These are phyloP conservation scores for Tricladium varicosporioides DNA, from an alignment of 2,329 filamentous ascomycete species.

Conservation along the genomic window DNA sequence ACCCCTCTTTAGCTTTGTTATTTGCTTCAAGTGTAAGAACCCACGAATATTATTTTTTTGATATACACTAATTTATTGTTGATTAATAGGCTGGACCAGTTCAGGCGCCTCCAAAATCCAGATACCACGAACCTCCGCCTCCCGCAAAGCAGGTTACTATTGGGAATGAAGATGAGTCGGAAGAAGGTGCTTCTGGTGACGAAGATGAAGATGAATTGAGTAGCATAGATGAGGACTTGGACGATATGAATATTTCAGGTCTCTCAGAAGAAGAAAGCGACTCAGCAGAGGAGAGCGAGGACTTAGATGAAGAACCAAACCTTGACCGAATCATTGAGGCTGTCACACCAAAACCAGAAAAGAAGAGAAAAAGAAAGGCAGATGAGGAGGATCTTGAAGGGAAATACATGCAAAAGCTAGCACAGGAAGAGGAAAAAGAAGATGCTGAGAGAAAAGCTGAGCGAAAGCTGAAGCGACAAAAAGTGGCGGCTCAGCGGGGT, in stretches of 20 bases:
- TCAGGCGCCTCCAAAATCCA: conserved; percentile 33
- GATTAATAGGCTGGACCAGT: conserved; percentile 36
- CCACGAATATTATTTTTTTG: background rate
- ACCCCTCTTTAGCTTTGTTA: conserved; percentile 67
- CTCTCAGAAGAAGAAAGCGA: conserved; percentile 26
- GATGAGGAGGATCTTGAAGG: conserved; percentile 68
- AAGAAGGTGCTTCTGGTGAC: conserved; percentile 32
- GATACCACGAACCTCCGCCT: conserved; percentile 36
- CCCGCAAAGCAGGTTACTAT: conserved; percentile 25
- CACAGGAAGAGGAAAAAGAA: conserved; percentile 57
- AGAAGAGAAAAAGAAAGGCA: conserved; percentile 63
- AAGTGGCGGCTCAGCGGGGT: conserved; percentile 40
- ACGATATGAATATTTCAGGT: conserved; percentile 33
- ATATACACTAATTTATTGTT: conserved; percentile 1
- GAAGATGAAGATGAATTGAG: conserved; percentile 36
- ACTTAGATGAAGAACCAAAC: conserved; percentile 37
- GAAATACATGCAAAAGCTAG: conserved; percentile 66
- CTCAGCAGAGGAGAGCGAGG: conserved; percentile 27
- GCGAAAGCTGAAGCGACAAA: conserved; percentile 50
- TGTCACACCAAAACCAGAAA: conserved; percentile 38
- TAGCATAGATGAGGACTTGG: conserved; percentile 35
- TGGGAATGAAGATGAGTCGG: conserved; percentile 32
- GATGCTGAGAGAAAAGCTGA: conserved; percentile 43
- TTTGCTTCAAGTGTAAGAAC: conserved; percentile 70
- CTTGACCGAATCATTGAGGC: conserved; percentile 43